Base-by-base conservation (phyloP, 2,329 filamentous ascomycete species). In the Pseudogymnoascus sp. region DNA sequence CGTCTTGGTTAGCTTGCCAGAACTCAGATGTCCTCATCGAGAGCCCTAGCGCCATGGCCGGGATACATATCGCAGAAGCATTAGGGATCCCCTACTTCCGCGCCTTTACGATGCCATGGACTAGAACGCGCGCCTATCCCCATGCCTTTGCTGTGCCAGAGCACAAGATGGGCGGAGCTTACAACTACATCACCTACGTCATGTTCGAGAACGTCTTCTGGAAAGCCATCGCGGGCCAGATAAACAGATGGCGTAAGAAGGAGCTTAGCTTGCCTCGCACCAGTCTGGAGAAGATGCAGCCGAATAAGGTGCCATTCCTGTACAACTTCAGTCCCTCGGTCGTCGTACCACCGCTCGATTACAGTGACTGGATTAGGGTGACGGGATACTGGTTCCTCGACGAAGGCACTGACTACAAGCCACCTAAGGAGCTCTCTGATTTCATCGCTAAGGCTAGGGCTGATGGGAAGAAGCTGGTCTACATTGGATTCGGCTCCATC, bases 61-160 rank as follows among this genome's bases (percentile, higher is more conserved):
- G 95, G 25, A 96, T 99, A 62, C 95, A 99, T 74, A 96, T 99
- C 68, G 95, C 95, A 1, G 95, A 99, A 77, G 91, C 92, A 23
- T 82, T 99, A 1, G 82, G 85, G 12, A 96, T 99, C 49, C 95
- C 95, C 0, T 99, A 99, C 75, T 97, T 97, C 79, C 87, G 95
- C 63, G 93, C 93, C 0, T 99, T 99, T 73, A 96, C 92, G 16
- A 99, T 99, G 95, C 95, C 95, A 0, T 99, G 95, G 95, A 96
- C 95, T 0, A 87, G 93, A 59, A 99, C 95, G 14, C 84, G 95
- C 62, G 92, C 93, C 0, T 99, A 99, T 70, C 95, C 95, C 2
- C 95, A 99, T 75, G 95, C 95, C 0, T 99, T 99, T 75, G 89
- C 93, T 25, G 93, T 96, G 66, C 90, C 92, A 1, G 90, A 96